Base-by-base conservation (phyloP, 2,329 filamentous ascomycete genomes). In the Diplodia intermedia region DNA sequence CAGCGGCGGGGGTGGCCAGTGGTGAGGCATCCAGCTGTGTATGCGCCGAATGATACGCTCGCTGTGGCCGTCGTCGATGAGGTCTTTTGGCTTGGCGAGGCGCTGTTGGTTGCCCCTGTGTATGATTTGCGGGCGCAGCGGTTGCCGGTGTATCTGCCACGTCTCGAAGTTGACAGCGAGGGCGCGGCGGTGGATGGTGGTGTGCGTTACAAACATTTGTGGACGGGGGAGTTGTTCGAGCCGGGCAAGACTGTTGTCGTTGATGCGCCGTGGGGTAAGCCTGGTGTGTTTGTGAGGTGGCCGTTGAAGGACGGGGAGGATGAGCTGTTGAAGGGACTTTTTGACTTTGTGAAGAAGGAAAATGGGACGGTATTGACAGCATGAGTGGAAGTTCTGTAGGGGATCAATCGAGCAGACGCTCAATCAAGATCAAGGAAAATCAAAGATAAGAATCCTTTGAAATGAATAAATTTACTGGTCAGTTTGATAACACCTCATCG, bases 71-170 rank as follows among this genome's bases (percentile, higher is more conserved):
- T 75, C n/a, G 72, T 73, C 52, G 74, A 73, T 47, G 69, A 76
- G 65, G 74, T 72, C 53, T 76, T 74, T 56, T 76, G 74, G 66
- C 67, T 76, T 4, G 74, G 74, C 15, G 68, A 69, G 26, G 67
- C 72, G 29, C 54, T 76, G 40, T 72, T 75, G 43, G 72, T 76
- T n/a, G 74, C 74, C 50, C 74, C 74, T 1, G 72, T 76, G 3
- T 66, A 74, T 36, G 74, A 75, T 33, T 69, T 73, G 12, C 55
- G 65, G 55, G 70, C 70, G 11, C 69, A 72, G 33, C 70, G 71
- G 40, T 61, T 75, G 1, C 60, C 63, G 1, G 73, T 76, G 0
- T 75, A 75, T 40, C 63, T 76, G 11, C 74, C 74, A 71, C 70
- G 4, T 38, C 67, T 36, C 65, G 67, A 65, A 18, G 12, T 67